Percentiles rank a stretch among this genome's conserved stretches.
Conservation (phyloP, 176 grass and related monocot species). For the Cenchrus purpureus region DNA sequence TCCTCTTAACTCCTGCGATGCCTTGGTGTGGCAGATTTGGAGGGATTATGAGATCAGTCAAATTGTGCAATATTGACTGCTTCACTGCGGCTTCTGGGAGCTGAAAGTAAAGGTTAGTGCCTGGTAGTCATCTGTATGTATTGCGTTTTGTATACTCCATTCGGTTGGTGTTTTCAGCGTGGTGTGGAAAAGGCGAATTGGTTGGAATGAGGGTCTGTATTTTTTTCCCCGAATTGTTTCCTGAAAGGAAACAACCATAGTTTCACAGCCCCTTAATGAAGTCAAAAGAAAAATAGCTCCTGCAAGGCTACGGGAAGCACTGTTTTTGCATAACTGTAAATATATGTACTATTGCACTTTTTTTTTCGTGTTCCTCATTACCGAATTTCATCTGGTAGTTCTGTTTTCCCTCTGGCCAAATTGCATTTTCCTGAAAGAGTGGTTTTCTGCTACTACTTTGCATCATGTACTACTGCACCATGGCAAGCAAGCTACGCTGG, state of each 20-base stretch:
- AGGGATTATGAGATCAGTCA: constrained; percentile 93
- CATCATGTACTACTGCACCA: neutral
- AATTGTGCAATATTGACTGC: constrained; percentile 93
- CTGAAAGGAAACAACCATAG: constrained; percentile 41
- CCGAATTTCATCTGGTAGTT: neutral
- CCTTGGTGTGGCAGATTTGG: constrained; percentile 67
- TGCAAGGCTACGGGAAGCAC: neutral
- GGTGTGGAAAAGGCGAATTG: constrained; percentile 37
- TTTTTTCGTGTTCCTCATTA: neutral
- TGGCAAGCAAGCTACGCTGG: neutral
- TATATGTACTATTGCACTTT: constrained; percentile 34
- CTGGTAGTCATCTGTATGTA: constrained; percentile 47
- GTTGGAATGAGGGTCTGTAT: constrained; percentile 22
- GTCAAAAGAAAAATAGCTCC: neutral
- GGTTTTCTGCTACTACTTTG: neutral
- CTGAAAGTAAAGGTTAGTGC: constrained; percentile 57
- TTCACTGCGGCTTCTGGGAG: constrained; percentile 74
- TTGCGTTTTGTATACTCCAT: constrained; percentile 46
- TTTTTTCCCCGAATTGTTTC: neutral
- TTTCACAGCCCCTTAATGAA: neutral
- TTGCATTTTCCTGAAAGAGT: neutral
- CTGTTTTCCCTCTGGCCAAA: neutral
- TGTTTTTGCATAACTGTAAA: constrained; percentile 40
- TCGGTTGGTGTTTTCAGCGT: constrained; percentile 48
- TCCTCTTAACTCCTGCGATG: constrained; percentile 34